phyloP scores from a whole-genome alignment of 2,329 filamentous ascomycete genomes.

The Hymenoscyphus albidus region DNA sequence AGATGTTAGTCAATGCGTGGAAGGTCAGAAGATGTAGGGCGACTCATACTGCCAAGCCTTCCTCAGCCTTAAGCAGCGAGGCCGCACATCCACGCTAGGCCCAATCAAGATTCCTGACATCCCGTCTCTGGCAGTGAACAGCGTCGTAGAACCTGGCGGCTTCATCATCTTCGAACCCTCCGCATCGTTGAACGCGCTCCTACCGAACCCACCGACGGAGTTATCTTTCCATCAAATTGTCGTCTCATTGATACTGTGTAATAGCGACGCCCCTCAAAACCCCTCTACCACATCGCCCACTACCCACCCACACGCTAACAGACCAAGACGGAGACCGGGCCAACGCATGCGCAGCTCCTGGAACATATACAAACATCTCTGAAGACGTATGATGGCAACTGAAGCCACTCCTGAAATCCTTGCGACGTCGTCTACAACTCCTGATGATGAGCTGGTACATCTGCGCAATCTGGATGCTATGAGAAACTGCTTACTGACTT shows the following conservation, averaged over 20 bases:
- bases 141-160: background rate
- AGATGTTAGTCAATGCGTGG: background rate
- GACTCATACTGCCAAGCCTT: slow-evolving; percentile 1
- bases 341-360: slow-evolving; percentile 35
- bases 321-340: slow-evolving; percentile 25
- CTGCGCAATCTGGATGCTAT: background rate
- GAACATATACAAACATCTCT: slow-evolving; percentile 32
- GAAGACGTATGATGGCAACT: slow-evolving; percentile 62
- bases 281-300: slow-evolving; percentile 4
- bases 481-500: slow-evolving; percentile 20
- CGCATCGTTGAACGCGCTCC: background rate
- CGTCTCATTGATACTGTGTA: slow-evolving; percentile 16
- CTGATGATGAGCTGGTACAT: slow-evolving; percentile 35
- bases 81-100: slow-evolving; percentile 1
- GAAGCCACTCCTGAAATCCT: slow-evolving; percentile 52
- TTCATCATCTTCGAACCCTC: slow-evolving; percentile 2
- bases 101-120: background rate
- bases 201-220: slow-evolving; percentile 16
- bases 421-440: slow-evolving; percentile 32
- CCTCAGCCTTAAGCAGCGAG: background rate
- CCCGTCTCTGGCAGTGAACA: background rate
- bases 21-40: background rate
- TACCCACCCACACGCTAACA: slow-evolving; percentile 11
- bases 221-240: slow-evolving; percentile 13
- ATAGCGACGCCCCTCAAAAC: background rate